These are phyloP conservation scores for Ophiocordyceps polyrhachis-furcata DNA, from an alignment of 2,329 filamentous ascomycete genomes.

Conservation along the genomic window DNA sequence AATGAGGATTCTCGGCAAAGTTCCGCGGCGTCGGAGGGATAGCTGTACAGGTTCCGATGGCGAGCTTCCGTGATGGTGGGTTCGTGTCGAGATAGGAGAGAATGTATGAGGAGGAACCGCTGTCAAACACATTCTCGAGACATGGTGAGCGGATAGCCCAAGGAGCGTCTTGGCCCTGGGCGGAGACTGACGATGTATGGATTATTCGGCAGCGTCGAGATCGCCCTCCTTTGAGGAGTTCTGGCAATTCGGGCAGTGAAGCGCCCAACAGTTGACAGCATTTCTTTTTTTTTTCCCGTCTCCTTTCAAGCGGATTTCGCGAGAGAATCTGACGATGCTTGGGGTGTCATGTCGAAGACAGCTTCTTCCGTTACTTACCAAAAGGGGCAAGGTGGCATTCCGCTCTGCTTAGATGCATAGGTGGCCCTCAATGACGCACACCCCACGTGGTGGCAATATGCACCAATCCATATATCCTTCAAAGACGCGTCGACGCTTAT, in stretches of 20 bases:
- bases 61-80: conserved; percentile 32
- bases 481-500: conserved; percentile 19
- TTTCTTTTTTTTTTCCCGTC: conserved; percentile 2
- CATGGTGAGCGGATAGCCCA: background rate
- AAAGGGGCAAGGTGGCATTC: too few relatives aligned
- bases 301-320: background rate
- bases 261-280: conserved; percentile 10
- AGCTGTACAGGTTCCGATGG: conserved; percentile 38
- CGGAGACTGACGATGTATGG: conserved; percentile 30
- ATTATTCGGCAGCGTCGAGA: conserved; percentile 32
- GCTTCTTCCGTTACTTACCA: too few relatives aligned
- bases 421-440: too few relatives aligned
- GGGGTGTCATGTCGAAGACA: background rate
- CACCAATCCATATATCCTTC: too few relatives aligned
- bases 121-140: conserved; percentile 37
- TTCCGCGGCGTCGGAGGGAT: conserved; percentile 42
- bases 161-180: background rate
- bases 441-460: too few relatives aligned
- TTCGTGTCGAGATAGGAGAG: conserved; percentile 40
- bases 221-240: conserved; percentile 13
- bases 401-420: too few relatives aligned
- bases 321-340: background rate
- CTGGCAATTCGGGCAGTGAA: conserved; percentile 6
- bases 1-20: conserved; percentile 39
- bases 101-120: conserved; percentile 27